Percentiles rank a stretch among this genome's conserved stretches.
phyloP scores from a whole-genome alignment of 2,329 filamentous ascomycete genomes.

The Ophioceras dolichostomum region DNA sequence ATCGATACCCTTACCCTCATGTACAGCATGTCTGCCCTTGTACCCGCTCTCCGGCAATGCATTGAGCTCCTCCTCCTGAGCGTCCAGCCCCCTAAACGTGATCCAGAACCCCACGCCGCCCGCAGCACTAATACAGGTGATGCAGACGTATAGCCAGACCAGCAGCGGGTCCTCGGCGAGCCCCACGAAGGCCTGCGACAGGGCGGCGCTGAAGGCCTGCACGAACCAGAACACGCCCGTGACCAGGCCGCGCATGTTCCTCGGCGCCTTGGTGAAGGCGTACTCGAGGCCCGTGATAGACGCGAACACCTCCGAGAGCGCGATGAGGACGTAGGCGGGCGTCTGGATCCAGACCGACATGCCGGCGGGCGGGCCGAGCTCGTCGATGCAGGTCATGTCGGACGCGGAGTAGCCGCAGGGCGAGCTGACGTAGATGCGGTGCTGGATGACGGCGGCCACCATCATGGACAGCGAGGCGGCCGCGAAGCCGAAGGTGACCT shows the following conservation, averaged over 20 bases:
- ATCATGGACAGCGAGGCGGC: conserved; percentile 48
- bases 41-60: conserved; percentile 20
- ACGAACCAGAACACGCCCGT: conserved; percentile 31
- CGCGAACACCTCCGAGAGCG: conserved; percentile 34
- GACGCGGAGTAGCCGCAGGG: conserved; percentile 37
- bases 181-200: conserved; percentile 44
- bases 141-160: conserved; percentile 60
- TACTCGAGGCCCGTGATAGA: conserved; percentile 54
- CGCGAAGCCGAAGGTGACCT: conserved; percentile 59
- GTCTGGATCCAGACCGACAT: conserved; percentile 53
- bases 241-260: conserved; percentile 65
- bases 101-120: conserved; percentile 57
- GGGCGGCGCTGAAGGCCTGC: conserved; percentile 29
- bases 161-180: conserved; percentile 44
- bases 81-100: conserved; percentile 44
- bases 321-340: conserved; percentile 34
- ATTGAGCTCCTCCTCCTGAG: conserved; percentile 52
- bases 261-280: conserved; percentile 63
- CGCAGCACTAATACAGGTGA: conserved; percentile 52
- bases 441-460: conserved; percentile 38
- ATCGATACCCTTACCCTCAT: not conserved
- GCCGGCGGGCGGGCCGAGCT: conserved; percentile 7
- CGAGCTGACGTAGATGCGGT: conserved; percentile 51
- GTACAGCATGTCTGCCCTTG: conserved; percentile 2
- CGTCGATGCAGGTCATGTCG: conserved; percentile 30